Conservation (phyloP, 805 yeast species). For the Candida namnaoensis region DNA sequence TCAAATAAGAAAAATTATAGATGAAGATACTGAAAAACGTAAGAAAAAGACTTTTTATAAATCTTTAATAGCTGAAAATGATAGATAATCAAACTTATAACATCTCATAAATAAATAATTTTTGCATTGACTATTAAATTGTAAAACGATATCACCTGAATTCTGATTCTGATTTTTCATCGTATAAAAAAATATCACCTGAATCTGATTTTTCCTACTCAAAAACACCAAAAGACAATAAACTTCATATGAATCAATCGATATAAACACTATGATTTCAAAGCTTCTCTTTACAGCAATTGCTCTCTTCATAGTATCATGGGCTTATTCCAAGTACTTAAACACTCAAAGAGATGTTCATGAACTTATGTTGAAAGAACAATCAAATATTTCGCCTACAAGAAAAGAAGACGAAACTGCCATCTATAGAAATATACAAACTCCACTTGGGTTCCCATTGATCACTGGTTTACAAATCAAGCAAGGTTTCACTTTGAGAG, state of each 20-base stretch:
- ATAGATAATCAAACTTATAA: neutral
- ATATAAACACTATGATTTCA: too few relatives aligned
- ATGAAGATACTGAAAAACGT: slow-evolving; percentile 42
- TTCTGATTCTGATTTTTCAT: too few relatives aligned
- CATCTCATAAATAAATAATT: too few relatives aligned
- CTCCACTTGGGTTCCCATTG: slow-evolving; percentile 64
- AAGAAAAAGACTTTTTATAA: slow-evolving; percentile 18
- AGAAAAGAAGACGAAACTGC: slow-evolving; percentile 68
- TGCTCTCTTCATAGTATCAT: slow-evolving; percentile 2
- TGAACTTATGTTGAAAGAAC: slow-evolving; percentile 49
- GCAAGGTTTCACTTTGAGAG: slow-evolving; percentile 54
- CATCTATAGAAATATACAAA: slow-evolving; percentile 62
- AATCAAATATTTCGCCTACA: slow-evolving; percentile 57
- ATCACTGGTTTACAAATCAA: slow-evolving; percentile 63
- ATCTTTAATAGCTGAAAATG: neutral
- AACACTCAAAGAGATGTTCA: slow-evolving; percentile 42
- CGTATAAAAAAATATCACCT: too few relatives aligned
- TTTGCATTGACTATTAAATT: neutral
- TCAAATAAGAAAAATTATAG: slow-evolving; percentile 46
- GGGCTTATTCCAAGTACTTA: slow-evolving; percentile 14
- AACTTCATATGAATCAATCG: too few relatives aligned
- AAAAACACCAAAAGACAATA: too few relatives aligned
- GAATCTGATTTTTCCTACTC: too few relatives aligned
- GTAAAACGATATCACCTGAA: too few relatives aligned
- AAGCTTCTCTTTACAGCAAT: too few relatives aligned